Percentiles rank a stretch among this genome's conserved stretches.
These are phyloP conservation scores for Gymnopilus junonius DNA, from an alignment of 768 basidiomycete species.

Conservation along the genomic window DNA sequence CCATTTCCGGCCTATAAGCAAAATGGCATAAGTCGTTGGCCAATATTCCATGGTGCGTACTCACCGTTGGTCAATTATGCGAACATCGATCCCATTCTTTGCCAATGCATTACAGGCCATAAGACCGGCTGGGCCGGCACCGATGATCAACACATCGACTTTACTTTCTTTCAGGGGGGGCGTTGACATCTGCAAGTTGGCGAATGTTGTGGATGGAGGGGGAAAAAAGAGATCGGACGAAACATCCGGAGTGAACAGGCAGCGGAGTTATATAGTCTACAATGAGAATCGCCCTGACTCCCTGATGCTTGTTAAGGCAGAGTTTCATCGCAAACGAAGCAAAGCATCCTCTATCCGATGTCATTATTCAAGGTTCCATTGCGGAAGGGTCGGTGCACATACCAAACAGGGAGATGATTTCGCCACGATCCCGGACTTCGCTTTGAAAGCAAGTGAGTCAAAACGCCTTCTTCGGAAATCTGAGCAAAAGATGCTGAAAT, in stretches of 20 bases:
- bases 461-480: slow-evolving; percentile 5
- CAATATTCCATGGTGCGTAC: neutral
- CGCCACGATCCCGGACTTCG: slow-evolving; percentile 11
- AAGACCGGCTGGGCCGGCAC: slow-evolving; percentile 64
- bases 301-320: slow-evolving; percentile 7
- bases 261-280: neutral
- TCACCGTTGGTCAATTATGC: slow-evolving; percentile 65
- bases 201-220: neutral
- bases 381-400: neutral
- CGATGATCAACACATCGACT: slow-evolving; percentile 65
- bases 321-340: slow-evolving; percentile 1
- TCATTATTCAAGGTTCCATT: neutral
- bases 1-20: slow-evolving; percentile 45
- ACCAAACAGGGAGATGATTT: slow-evolving; percentile 8
- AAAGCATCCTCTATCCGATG: neutral
- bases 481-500: neutral
- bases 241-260: neutral
- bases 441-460: neutral
- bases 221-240: neutral
- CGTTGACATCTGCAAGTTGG: slow-evolving; percentile 2
- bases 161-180: slow-evolving; percentile 18
- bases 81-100: slow-evolving; percentile 58
- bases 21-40: neutral
- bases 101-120: slow-evolving; percentile 73
- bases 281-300: neutral